Percentiles rank a stretch among this genome's conserved stretches.
Conservation (phyloP, 371 early-diverging fungal genomes). For the Actinomortierella wolfii region DNA sequence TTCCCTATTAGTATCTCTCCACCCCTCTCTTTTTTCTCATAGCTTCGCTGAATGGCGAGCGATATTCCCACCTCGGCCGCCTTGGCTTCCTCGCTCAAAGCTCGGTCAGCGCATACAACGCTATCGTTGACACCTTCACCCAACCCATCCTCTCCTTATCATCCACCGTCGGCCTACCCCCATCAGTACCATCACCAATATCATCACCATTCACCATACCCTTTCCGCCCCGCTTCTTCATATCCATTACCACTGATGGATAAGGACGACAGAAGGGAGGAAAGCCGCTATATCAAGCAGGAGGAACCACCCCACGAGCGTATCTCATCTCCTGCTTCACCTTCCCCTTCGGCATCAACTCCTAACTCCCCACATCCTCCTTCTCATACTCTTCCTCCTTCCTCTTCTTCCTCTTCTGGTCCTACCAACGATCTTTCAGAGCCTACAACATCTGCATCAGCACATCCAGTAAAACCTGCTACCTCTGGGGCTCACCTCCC, state of each 20-base stretch:
- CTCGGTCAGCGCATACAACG: slow-evolving; percentile 5
- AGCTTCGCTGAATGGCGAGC: too few species aligned
- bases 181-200: neutral
- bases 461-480: neutral
- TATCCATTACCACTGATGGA: slow-evolving; percentile 5
- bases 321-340: too few species aligned
- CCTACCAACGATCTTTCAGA: neutral
- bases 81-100: slow-evolving; percentile 31
- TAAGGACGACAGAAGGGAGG: too few species aligned
- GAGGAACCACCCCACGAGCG: too few species aligned
- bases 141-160: neutral
- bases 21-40: neutral
- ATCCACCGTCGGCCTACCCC: slow-evolving; percentile 1
- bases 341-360: too few species aligned
- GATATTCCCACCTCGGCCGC: slow-evolving; percentile 42
- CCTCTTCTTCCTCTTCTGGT: neutral
- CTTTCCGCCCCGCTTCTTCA: neutral
- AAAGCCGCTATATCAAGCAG: too few species aligned
- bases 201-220: neutral
- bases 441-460: slow-evolving; percentile 21
- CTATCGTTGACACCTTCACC: neutral
- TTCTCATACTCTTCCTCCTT: neutral
- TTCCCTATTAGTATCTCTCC: slow-evolving; percentile 2
- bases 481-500: neutral
- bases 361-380: neutral